Base-by-base conservation (phyloP, 208 protist species). In the Angomonas deanei region DNA sequence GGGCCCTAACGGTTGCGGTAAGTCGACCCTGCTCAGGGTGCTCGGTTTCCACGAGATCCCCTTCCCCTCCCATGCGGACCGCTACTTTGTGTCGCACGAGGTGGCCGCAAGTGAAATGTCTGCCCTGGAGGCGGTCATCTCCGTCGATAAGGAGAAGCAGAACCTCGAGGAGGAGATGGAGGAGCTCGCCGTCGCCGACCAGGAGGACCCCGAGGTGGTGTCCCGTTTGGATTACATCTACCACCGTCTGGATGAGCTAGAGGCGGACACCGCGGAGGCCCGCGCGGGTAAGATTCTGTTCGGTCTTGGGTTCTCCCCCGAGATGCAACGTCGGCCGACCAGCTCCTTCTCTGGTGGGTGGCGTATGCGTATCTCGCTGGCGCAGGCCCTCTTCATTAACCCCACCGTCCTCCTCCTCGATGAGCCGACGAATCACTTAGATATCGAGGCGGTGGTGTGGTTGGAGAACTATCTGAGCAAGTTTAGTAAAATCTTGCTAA, bases 361-460 rank as follows among this genome's bases (percentile, higher is more conserved):
- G 97, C 79, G 97, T 47, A 99, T 99, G 97, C 91, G 97, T 47
- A 94, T 99, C 47, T 96, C 97, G 15, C 86, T 99, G 3, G 96
- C 97, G 0, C 89, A 94, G 66, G 97, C 95, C 2, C 86, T 99
- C 19, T 98, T 99, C 71, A 86, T 97, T 32, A 80, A 84, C 66
- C 97, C 97, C 27, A 92, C 91, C 0, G 72, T 98, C 26, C 74
- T 99, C 5, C 68, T 99, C n/a, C 88, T 98, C 19, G 97, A 99
- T 63, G 97, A 99, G 80, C 97, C 97, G 17, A 99, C 97, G 17
- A 99, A 99, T 74, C 95, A 98, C 78, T 72, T 98, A 78, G 93
- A 98, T 73, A 94, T 98, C 36, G 94, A 97, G 76, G 93, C 97
- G 17, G 94, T 96, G 42, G 92, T 98, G 36, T 99, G 97, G 96